These are phyloP conservation scores for Centaurea solstitialis DNA, from an alignment of 129 eudicot genomes.

Conservation along the genomic window DNA sequence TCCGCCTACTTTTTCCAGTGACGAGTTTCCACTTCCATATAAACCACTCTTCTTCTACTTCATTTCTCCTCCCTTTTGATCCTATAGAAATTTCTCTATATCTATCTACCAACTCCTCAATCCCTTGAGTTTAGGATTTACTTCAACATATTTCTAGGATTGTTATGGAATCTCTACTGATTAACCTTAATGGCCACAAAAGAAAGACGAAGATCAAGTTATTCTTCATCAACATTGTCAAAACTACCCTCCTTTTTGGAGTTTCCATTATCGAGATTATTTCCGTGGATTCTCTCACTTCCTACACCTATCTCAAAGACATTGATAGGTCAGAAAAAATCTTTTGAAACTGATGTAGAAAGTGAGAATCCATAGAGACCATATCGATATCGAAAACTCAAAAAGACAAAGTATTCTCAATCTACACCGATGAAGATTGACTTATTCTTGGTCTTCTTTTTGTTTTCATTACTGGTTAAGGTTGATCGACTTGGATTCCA, in stretches of 20 bases:
- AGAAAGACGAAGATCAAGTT: too few species aligned
- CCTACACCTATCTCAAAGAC: constrained; percentile 54
- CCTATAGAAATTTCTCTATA: too few species aligned
- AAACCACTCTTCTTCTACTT: constrained; percentile 3
- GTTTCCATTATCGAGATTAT: constrained; percentile 46
- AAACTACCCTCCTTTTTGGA: background rate
- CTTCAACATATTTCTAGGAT: too few species aligned
- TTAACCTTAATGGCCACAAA: too few species aligned
- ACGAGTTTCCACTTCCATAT: constrained; percentile 10
- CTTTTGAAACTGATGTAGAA: constrained; percentile 50
- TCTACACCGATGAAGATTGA: background rate
- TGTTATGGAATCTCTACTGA: too few species aligned
- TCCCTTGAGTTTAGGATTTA: too few species aligned
- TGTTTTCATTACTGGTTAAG: background rate
- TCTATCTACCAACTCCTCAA: too few species aligned
- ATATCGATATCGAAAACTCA: constrained; percentile 38
- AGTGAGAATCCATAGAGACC: constrained; percentile 38
- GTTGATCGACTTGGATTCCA: background rate
- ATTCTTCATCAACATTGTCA: too few species aligned
- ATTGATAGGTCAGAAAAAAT: constrained; percentile 18
- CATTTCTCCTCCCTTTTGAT: background rate
- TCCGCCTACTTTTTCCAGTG: too few species aligned
- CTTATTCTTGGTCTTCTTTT: background rate
- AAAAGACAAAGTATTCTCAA: background rate
- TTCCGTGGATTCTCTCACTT: constrained; percentile 32